Evolutionary conservation across 257 asterid genomes (phyloP).

Genomic region (Gentiana straminea): DNA sequence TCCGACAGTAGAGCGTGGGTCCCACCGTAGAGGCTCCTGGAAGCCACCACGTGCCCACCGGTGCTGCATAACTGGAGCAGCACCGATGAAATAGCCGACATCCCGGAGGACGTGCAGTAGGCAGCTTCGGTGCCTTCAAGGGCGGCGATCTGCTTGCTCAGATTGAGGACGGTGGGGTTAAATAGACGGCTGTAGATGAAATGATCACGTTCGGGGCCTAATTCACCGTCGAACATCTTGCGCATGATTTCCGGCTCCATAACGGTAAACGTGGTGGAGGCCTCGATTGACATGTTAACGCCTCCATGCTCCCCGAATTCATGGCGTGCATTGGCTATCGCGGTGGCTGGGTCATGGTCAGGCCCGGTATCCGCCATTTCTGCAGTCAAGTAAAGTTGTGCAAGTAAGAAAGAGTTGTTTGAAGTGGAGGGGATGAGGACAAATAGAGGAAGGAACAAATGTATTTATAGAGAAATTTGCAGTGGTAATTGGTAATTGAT

Average conservation of each 20-base stretch:
- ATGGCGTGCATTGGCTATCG: conserved; percentile 80
- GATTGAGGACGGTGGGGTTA: conserved; percentile 90
- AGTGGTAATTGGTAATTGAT: no score
- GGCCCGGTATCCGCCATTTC: conserved; percentile 40
- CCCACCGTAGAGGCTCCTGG: conserved; percentile 76
- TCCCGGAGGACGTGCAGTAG: conserved; percentile 95
- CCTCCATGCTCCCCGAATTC: conserved; percentile 99
- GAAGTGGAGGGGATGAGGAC: neutral
- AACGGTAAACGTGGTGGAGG: conserved; percentile 97
- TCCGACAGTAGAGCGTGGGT: conserved; percentile 78
- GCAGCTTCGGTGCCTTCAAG: conserved; percentile 94
- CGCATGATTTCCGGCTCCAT: conserved; percentile 96
- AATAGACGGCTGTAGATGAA: conserved; percentile 95
- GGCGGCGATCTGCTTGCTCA: conserved; percentile 84
- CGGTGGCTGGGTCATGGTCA: conserved; percentile 62
- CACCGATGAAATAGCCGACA: conserved; percentile 85
- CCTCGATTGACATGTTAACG: conserved; percentile 97
- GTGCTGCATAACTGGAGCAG: conserved; percentile 82
- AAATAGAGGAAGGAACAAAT: neutral
- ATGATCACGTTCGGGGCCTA: conserved; percentile 85
- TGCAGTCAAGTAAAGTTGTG: neutral
- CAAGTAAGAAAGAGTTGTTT: neutral
- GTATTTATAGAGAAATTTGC: no score
- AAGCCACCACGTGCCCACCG: conserved; percentile 88
- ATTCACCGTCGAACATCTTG: conserved; percentile 90